Percentiles rank a stretch among this genome's conserved stretches.
phyloP scores from a whole-genome alignment of 345 rosid species.

The Lepidium aucheri region DNA sequence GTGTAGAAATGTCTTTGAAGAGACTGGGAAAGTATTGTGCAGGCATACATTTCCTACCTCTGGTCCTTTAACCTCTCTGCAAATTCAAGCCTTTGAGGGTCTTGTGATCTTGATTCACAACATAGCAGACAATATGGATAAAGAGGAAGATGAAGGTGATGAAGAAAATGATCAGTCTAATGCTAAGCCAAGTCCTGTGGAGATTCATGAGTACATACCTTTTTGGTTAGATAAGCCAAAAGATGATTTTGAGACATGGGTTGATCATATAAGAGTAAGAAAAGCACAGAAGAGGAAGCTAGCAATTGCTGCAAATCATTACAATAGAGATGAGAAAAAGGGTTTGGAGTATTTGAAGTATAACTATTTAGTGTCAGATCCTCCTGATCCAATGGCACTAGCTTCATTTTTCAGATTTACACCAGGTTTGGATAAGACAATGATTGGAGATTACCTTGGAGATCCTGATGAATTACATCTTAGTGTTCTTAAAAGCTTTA shows the following conservation, averaged over 20 bases:
- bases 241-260: constrained; percentile 57
- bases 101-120: constrained; percentile 64
- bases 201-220: constrained; percentile 54
- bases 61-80: constrained; percentile 49
- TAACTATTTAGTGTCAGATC: constrained; percentile 51
- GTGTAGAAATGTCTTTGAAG: constrained; percentile 56
- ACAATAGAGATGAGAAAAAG: constrained; percentile 68
- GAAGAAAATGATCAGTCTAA: constrained; percentile 28
- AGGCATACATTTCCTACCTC: constrained; percentile 70
- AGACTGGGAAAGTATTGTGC: constrained; percentile 74
- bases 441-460: constrained; percentile 84
- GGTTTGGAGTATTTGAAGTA: constrained; percentile 76
- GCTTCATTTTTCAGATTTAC: constrained; percentile 72
- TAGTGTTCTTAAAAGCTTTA: constrained; percentile 67
- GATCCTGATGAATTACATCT: constrained; percentile 78
- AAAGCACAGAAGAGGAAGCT: constrained; percentile 74
- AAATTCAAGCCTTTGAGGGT: constrained; percentile 94
- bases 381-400: constrained; percentile 52
- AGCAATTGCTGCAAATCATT: constrained; percentile 65
- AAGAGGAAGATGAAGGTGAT: constrained; percentile 29
- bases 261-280: constrained; percentile 50
- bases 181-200: constrained; percentile 44
- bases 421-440: constrained; percentile 57
- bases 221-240: constrained; percentile 64
- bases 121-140: constrained; percentile 67